phyloP scores from a whole-genome alignment of 768 basidiomycete genomes.

The Obba rivulosa region DNA sequence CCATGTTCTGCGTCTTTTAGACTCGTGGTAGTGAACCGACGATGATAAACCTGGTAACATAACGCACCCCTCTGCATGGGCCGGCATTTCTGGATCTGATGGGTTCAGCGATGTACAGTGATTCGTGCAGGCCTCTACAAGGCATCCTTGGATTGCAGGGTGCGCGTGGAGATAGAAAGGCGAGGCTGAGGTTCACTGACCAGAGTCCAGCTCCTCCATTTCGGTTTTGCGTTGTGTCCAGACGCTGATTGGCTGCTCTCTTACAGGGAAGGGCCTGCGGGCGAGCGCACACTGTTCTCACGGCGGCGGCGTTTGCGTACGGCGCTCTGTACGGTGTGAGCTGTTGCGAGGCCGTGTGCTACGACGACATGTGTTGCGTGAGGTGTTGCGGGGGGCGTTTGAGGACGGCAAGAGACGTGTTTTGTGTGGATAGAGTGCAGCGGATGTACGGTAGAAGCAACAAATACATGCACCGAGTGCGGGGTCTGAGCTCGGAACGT shows the following conservation, averaged over 20 bases:
- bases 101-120: constrained; percentile 5
- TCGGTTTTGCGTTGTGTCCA: neutral
- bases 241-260: constrained; percentile 3
- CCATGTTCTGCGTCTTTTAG: constrained; percentile 1
- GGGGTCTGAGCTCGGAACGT: no score
- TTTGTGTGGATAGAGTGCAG: no score
- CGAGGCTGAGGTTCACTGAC: constrained; percentile 66
- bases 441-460: no score
- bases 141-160: constrained; percentile 34
- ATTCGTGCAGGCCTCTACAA: constrained; percentile 13
- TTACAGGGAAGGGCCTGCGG: no score
- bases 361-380: neutral
- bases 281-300: no score
- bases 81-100: constrained; percentile 25
- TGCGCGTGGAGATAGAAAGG: constrained; percentile 79
- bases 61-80: constrained; percentile 58
- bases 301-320: neutral
- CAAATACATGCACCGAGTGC: no score
- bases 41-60: constrained; percentile 90
- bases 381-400: neutral
- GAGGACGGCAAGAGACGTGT: no score
- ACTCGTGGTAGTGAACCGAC: constrained; percentile 34
- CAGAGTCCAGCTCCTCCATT: neutral
- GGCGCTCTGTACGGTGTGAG: neutral
- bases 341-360: neutral